Evolutionary conservation across 2,329 filamentous ascomycete genomes (phyloP), one percentile per base, ranked within the genome.

Genomic region (Cladosporium colombiae): DNA sequence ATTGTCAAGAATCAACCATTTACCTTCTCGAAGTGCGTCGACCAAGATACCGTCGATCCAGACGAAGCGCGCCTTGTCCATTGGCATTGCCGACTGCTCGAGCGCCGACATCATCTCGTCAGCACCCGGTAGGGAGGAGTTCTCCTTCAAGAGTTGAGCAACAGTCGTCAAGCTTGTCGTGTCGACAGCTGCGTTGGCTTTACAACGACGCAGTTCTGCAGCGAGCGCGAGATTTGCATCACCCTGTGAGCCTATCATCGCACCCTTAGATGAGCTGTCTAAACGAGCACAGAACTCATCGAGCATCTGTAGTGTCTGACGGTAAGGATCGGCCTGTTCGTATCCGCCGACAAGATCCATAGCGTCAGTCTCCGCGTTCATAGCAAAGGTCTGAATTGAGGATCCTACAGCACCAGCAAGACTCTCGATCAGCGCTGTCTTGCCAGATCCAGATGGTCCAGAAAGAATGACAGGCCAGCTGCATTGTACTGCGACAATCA

Each of bases 311-410:
- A 68, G 37, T 10, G 40, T 58, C 53, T 71, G 67, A 64, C 94
- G 86, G 61, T 90, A 84, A 25, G 91, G 88, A 75, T 99, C 95
- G 21, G 92, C 89, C 78, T 99, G 95, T 77, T 99, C 95, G 74
- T 97, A 99, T 0, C 95, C 95, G 73, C 95, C 95, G 65, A 99
- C 92, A 65, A 99, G 86, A 78, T 99, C 95, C 88, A 97, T 97
- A 0, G 94, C 93, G 77, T 99, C 95, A 53, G 97, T 91, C 72
- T 99, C 96, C 7, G 93, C 90, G 75, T 97, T 99, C 79, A 99
- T 88, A 0, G 93, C 89, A 72, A 98, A 91, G 18, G 92, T 90
- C 35, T 93, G 86, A 3, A 98, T 81, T 1, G 88, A 83, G 64
- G 90, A 90, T 27, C 95, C 95, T 50, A 87, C 87, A 27, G 90